These are phyloP conservation scores for Solanum pinnatisectum DNA, from an alignment of 257 asterid species.

Conservation along the genomic window DNA sequence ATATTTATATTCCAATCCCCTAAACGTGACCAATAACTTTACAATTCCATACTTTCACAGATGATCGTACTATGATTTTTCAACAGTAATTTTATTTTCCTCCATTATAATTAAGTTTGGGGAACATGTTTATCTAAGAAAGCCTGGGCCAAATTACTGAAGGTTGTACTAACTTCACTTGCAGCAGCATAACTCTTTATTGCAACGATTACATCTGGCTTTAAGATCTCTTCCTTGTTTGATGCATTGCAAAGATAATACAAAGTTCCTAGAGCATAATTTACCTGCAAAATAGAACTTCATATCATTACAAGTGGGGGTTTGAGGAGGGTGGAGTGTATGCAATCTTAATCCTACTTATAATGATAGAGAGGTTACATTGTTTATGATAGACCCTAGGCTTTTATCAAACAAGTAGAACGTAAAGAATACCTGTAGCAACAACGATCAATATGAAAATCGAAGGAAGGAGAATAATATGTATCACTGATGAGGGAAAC, in stretches of 20 bases:
- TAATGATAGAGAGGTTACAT: no score
- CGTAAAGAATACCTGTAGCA: no score
- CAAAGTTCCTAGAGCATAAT: constrained; percentile 55
- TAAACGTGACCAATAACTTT: not conserved
- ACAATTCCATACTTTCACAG: not conserved
- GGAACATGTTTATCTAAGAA: constrained; percentile 49
- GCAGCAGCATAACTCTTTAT: constrained; percentile 63
- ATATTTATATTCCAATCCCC: not conserved
- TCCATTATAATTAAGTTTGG: not conserved
- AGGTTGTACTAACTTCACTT: constrained; percentile 38
- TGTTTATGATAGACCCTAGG: no score
- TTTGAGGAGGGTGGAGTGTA: not conserved
- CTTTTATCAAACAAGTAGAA: not conserved
- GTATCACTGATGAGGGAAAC: no score
- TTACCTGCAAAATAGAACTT: not conserved
- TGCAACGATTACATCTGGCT: constrained; percentile 63
- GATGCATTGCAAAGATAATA: constrained; percentile 60
- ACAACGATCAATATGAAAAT: no score
- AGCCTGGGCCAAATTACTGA: constrained; percentile 72
- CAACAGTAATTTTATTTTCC: not conserved
- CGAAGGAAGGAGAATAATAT: no score
- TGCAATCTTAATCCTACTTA: no score
- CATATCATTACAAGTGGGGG: not conserved
- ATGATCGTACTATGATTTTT: not conserved
- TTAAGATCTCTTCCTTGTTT: constrained; percentile 50